A percentile compares a stretch with the other conserved stretches of the same genome.
phyloP scores from a whole-genome alignment of 1,139 yeast genomes.

The Schizosaccharomyces versatilis region DNA sequence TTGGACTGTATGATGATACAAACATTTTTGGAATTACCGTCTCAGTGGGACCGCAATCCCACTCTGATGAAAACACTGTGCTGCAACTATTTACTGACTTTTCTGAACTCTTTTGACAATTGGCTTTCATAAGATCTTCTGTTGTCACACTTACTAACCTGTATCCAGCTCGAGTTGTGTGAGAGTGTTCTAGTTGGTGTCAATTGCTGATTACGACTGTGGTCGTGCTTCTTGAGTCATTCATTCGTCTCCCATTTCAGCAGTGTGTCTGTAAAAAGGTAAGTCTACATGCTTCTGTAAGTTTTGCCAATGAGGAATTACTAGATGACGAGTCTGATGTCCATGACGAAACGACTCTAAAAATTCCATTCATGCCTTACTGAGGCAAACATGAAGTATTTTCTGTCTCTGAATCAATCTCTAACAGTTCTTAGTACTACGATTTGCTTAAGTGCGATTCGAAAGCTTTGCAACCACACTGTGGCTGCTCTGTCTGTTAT shows the following conservation, averaged over 20 bases:
- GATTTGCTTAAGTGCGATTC: neutral
- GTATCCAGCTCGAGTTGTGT: too few species aligned
- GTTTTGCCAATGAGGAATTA: neutral
- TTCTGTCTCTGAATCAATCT: neutral
- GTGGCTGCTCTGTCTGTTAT: too few species aligned
- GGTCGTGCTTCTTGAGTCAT: too few species aligned
- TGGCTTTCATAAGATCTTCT: neutral
- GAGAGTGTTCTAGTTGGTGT: too few species aligned
- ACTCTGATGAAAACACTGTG: neutral
- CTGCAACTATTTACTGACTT: neutral
- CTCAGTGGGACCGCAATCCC: neutral
- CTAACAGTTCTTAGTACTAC: neutral
- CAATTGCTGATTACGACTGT: too few species aligned
- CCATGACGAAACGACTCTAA: neutral
- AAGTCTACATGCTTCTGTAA: neutral
- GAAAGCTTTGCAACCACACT: too few species aligned
- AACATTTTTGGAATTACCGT: constrained; percentile 2
- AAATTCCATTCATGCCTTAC: constrained; percentile 2
- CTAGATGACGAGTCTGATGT: constrained; percentile 2
- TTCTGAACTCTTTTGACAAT: neutral
- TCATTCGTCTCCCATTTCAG: too few species aligned
- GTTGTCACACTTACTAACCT: neutral
- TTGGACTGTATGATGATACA: neutral
- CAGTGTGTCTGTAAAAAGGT: too few species aligned
- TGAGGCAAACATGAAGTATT: neutral